phyloP scores from a whole-genome alignment of 257 asterid species.

The Capsicum chinense region DNA sequence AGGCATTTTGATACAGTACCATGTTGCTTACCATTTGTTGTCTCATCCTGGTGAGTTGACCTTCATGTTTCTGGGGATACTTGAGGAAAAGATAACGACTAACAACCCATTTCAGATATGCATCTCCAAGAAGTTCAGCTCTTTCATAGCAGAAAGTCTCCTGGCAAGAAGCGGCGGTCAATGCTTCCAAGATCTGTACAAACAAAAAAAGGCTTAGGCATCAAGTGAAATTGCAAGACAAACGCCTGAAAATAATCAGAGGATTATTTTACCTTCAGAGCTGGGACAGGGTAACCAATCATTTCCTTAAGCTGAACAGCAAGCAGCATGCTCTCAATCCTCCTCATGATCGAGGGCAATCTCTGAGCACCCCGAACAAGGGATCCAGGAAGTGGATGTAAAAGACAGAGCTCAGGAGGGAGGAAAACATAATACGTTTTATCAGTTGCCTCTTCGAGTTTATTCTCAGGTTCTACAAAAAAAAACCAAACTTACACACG shows the following conservation, averaged over 20 bases:
- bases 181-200: conserved; percentile 86
- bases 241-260: conserved; percentile 15
- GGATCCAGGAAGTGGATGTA: conserved; percentile 93
- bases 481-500: conserved; percentile 33
- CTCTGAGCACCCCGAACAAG: conserved; percentile 96
- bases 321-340: conserved; percentile 93
- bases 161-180: conserved; percentile 97
- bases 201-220: conserved; percentile 28
- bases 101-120: conserved; percentile 97
- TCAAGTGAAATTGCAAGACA: conserved; percentile 29
- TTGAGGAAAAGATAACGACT: conserved; percentile 88
- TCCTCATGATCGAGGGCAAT: conserved; percentile 93
- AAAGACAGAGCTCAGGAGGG: conserved; percentile 95
- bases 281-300: conserved; percentile 75
- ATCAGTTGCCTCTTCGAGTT: conserved; percentile 72
- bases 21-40: conserved; percentile 97
- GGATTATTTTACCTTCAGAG: conserved; percentile 61
- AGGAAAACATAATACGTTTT: conserved; percentile 95
- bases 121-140: conserved; percentile 97
- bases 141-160: conserved; percentile 96
- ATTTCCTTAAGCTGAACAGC: conserved; percentile 89
- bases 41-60: conserved; percentile 96
- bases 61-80: conserved; percentile 97
- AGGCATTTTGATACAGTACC: conserved; percentile 79
- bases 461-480: conserved; percentile 61